Base-by-base conservation (phyloP, 192 early-diverging fungal genomes). In the Entrophospora sp. region DNA sequence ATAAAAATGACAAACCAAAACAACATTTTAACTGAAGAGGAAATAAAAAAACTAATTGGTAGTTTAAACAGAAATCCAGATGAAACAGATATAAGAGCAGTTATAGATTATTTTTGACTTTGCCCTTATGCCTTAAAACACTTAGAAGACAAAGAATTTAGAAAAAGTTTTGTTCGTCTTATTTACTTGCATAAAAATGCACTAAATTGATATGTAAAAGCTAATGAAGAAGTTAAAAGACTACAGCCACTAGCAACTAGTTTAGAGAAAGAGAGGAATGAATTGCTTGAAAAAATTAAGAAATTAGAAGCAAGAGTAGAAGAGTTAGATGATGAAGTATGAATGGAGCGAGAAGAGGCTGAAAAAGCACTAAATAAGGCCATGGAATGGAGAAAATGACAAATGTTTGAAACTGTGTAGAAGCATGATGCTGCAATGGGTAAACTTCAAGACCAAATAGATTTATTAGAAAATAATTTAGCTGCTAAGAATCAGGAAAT, bases 71-170 rank as follows among this genome's bases (percentile, higher is more conserved):
- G 12, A 32, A 4, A 57, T 56, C 28, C 24, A 56, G 28, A 34
- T 56, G 53, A 56, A 34, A 10, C n/a, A 28, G 53, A 32, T 13
- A 56, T 56, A 51, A 51, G 48, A 51, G 48, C 48, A 51, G 48
- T 51, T 51, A n/a, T n/a, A n/a, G n/a, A n/a, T n/a, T n/a, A n/a
- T n/a, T n/a, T n/a, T n/a, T n/a, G n/a, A n/a, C n/a, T 51, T 51
- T 22, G 48, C 20, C 20, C 48, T 51, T 51, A 51, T 51, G 48
- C 48, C 20, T 25, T 22, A 51, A 51, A 51, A 51, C 48, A 51
- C 48, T 51, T 51, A 51, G 48, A 51, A 51, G 48, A 51, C 48
- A 51, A 51, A 51, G 53, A 56, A 34, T 56, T 56, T 34, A 56
- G 32, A 56, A 56, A 34, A 32, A 30, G 18, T 22, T 22, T 56